These are phyloP conservation scores for Tricladium varicosporioides DNA, from an alignment of 2,329 filamentous ascomycete genomes.

Conservation along the genomic window DNA sequence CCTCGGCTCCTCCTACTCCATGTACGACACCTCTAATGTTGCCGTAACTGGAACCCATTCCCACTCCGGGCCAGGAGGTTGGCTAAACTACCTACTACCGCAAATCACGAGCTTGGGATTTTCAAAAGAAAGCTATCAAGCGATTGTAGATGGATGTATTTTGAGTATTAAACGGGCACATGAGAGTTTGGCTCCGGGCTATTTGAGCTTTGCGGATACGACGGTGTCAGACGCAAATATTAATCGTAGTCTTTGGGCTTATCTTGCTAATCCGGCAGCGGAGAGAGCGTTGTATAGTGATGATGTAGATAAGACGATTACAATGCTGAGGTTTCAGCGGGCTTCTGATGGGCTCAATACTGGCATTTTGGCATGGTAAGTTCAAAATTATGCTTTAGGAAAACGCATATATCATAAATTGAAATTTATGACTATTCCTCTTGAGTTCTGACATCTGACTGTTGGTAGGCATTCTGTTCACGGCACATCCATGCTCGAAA, in stretches of 20 bases:
- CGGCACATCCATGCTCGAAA: constrained; percentile 84
- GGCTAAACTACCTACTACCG: constrained; percentile 89
- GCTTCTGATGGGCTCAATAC: constrained; percentile 72
- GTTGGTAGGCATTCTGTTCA: constrained; percentile 57
- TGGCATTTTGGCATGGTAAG: constrained; percentile 76
- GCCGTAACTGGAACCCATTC: constrained; percentile 91
- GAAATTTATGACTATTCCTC: neutral
- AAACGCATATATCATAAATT: neutral
- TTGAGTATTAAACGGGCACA: constrained; percentile 81
- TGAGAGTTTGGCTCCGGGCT: constrained; percentile 61
- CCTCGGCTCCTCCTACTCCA: constrained; percentile 68
- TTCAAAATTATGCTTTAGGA: constrained; percentile 37
- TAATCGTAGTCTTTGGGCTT: constrained; percentile 84
- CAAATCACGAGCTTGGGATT: constrained; percentile 88
- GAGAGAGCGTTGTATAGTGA: constrained; percentile 68
- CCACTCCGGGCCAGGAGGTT: constrained; percentile 86
- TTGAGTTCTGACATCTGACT: neutral
- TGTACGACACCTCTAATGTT: constrained; percentile 77
- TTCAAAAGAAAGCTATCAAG: constrained; percentile 78
- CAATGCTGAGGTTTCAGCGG: constrained; percentile 74
- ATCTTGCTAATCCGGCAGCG: constrained; percentile 75
- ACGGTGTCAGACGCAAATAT: constrained; percentile 75
- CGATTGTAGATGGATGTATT: constrained; percentile 84
- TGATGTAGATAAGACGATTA: constrained; percentile 71
- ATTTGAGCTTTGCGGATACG: constrained; percentile 66